phyloP scores from a whole-genome alignment of 495 filamentous ascomycete species.

The Elasticomyces elasticus region DNA sequence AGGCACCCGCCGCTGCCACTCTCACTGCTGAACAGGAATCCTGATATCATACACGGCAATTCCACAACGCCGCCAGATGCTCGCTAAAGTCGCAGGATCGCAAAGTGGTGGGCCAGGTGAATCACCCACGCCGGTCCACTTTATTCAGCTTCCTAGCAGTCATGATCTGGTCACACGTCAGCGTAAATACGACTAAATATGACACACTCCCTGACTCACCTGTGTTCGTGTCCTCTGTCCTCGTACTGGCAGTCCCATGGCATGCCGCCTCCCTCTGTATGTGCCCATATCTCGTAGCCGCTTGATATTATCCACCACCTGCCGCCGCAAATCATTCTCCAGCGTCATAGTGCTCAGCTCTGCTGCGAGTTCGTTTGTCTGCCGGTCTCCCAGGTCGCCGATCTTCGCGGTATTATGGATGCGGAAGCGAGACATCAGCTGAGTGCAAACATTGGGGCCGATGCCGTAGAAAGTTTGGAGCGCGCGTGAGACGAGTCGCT shows the following conservation, averaged over 20 bases:
- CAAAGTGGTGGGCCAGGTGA: neutral
- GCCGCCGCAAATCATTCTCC: conserved; percentile 74
- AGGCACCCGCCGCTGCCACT: neutral
- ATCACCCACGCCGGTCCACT: conserved; percentile 54
- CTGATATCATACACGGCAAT: neutral
- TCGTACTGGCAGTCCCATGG: conserved; percentile 74
- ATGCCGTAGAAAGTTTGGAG: conserved; percentile 86
- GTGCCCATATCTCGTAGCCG: conserved; percentile 83
- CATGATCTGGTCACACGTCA: conserved; percentile 44
- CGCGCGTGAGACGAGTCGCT: conserved; percentile 64
- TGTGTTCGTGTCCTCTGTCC: conserved; percentile 81
- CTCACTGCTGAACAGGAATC: neutral
- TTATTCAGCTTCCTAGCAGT: conserved; percentile 72
- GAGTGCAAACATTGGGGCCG: conserved; percentile 56
- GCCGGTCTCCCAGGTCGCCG: conserved; percentile 57
- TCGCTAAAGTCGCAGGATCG: neutral
- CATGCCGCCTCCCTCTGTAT: conserved; percentile 83
- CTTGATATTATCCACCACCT: conserved; percentile 72
- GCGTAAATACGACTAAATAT: neutral
- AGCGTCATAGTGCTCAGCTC: conserved; percentile 87
- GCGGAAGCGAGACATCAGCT: conserved; percentile 73
- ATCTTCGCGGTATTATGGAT: conserved; percentile 76
- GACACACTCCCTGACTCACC: conserved; percentile 33
- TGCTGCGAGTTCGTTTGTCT: conserved; percentile 66
- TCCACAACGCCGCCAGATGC: conserved; percentile 3